These are phyloP conservation scores for Alternaria tenuissima DNA, from an alignment of 2,329 filamentous ascomycete species.

Conservation along the genomic window DNA sequence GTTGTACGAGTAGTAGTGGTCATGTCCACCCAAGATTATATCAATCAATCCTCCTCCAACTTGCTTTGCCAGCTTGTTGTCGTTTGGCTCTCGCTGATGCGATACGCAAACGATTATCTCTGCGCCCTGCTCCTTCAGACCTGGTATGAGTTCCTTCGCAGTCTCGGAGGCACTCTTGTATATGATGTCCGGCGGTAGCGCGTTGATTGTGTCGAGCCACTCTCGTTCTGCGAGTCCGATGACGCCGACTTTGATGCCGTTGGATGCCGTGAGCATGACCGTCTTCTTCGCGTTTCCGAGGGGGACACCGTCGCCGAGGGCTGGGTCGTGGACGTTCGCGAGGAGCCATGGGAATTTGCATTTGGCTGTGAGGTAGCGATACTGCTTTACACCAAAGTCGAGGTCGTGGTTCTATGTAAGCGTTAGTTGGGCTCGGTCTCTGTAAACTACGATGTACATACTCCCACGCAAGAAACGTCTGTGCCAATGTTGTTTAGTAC, in stretches of 20 bases:
- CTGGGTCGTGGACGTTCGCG: constrained; percentile 86
- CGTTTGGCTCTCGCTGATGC: constrained; percentile 88
- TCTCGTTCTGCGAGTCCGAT: constrained; percentile 87
- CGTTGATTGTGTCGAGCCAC: constrained; percentile 89
- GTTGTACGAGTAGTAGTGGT: constrained; percentile 85
- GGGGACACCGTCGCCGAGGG: constrained; percentile 75
- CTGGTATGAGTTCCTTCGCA: constrained; percentile 76
- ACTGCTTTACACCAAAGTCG: constrained; percentile 87
- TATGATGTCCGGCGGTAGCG: constrained; percentile 79
- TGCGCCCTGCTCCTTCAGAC: constrained; percentile 76
- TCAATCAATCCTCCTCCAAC: constrained; percentile 77
- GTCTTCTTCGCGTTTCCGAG: constrained; percentile 80
- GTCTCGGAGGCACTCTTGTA: constrained; percentile 82
- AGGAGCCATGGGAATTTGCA: constrained; percentile 90
- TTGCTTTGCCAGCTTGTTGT: constrained; percentile 82
- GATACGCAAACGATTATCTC: constrained; percentile 84
- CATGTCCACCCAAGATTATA: constrained; percentile 86
- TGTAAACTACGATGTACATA: constrained; percentile 54
- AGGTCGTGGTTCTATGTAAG: constrained; percentile 80
- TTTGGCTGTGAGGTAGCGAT: constrained; percentile 73
- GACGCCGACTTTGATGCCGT: constrained; percentile 85
- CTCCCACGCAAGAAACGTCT: constrained; percentile 81
- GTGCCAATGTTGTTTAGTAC: constrained; percentile 81
- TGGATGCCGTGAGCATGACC: constrained; percentile 78
- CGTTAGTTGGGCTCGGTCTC: constrained; percentile 20